Evolutionary conservation across 768 basidiomycete species (phyloP).

Genomic region (Asterophora lycoperdoides): DNA sequence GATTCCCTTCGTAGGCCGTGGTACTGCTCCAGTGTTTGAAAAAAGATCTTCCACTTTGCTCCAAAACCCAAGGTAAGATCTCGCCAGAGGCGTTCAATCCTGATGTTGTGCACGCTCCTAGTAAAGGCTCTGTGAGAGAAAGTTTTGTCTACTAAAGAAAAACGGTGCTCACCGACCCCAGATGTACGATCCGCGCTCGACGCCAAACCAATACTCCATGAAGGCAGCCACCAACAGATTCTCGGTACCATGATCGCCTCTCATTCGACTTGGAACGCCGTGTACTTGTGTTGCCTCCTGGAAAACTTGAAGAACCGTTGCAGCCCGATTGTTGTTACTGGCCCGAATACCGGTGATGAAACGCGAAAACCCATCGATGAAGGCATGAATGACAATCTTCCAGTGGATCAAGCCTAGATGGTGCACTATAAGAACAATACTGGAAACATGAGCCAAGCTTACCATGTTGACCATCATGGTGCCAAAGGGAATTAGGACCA

Average conservation of each 20-base stretch:
- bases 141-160: no score
- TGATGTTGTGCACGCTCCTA: conserved; percentile 38
- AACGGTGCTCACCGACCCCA: conserved; percentile 29
- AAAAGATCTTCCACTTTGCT: conserved; percentile 36
- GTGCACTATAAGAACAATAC: neutral
- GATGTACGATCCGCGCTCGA: conserved; percentile 30
- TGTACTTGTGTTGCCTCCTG: conserved; percentile 12
- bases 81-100: conserved; percentile 36
- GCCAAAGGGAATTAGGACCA: conserved; percentile 19
- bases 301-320: conserved; percentile 37
- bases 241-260: conserved; percentile 31
- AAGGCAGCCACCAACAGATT: conserved; percentile 27
- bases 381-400: conserved; percentile 29
- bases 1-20: conserved; percentile 23
- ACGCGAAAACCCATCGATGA: conserved; percentile 25
- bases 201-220: conserved; percentile 25
- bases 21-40: conserved; percentile 27
- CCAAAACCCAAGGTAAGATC: conserved; percentile 33
- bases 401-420: conserved; percentile 26
- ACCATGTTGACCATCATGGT: conserved; percentile 30
- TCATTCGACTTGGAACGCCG: conserved; percentile 29
- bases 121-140: neutral
- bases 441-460: conserved; percentile 1
- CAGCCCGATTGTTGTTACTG: conserved; percentile 35
- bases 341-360: conserved; percentile 31